phyloP scores from a whole-genome alignment of 306 rosid species.

The Coriaria nepalensis region DNA sequence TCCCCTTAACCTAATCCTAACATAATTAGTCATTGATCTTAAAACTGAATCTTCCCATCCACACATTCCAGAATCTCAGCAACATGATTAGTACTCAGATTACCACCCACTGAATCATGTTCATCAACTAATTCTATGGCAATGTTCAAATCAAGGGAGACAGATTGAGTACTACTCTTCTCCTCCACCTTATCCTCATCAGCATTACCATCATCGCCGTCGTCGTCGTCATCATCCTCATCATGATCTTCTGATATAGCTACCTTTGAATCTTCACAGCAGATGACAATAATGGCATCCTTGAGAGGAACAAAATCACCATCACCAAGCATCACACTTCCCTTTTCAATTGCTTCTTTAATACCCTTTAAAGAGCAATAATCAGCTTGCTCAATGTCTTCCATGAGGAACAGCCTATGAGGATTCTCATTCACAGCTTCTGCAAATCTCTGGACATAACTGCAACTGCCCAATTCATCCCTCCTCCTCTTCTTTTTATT shows the following conservation, averaged over 20 bases:
- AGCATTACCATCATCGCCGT: slow-evolving; percentile 22
- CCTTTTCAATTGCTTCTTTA: slow-evolving; percentile 46
- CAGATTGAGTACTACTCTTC: slow-evolving; percentile 11
- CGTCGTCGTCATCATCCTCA: slow-evolving; percentile 12
- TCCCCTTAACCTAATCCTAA: slow-evolving; percentile 15
- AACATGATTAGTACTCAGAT: slow-evolving; percentile 5
- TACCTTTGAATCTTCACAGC: slow-evolving; percentile 27
- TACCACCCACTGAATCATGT: not conserved
- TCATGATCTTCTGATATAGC: slow-evolving; percentile 13
- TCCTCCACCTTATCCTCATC: slow-evolving; percentile 11
- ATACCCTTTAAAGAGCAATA: slow-evolving; percentile 44
- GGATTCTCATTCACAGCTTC: slow-evolving; percentile 77
- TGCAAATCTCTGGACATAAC: slow-evolving; percentile 46
- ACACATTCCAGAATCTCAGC: slow-evolving; percentile 41
- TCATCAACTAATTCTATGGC: slow-evolving; percentile 37
- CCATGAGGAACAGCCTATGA: slow-evolving; percentile 69
- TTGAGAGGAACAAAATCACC: slow-evolving; percentile 50
- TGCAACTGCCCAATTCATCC: slow-evolving; percentile 28
- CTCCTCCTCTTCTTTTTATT: slow-evolving; percentile 40
- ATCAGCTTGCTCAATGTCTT: slow-evolving; percentile 55
- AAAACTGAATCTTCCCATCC: slow-evolving; percentile 41
- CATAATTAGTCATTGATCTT: slow-evolving; percentile 7
- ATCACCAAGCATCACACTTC: slow-evolving; percentile 32
- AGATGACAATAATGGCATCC: slow-evolving; percentile 66
- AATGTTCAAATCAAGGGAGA: slow-evolving; percentile 39